Evolutionary conservation across 768 basidiomycete species (phyloP).

Genomic region (Pholiota molesta): DNA sequence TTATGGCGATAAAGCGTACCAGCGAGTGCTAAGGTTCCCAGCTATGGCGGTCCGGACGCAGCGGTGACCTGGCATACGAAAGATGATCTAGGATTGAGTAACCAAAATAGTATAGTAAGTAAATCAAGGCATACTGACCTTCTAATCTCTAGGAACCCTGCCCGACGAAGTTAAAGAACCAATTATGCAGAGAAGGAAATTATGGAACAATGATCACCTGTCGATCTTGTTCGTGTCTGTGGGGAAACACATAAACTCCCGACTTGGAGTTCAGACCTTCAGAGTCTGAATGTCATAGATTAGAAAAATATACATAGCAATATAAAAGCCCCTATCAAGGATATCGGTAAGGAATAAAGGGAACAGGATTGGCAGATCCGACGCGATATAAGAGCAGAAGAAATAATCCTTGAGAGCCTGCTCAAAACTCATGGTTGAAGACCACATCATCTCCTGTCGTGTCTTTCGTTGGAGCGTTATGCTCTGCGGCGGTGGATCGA

Average conservation of each 20-base stretch:
- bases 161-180: neutral
- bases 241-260: neutral
- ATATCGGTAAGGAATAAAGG: neutral
- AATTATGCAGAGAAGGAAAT: no score
- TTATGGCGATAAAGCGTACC: slow-evolving; percentile 6
- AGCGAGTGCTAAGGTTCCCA: neutral
- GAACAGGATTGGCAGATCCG: neutral
- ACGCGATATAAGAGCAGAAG: neutral
- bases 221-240: no score
- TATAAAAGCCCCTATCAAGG: slow-evolving; percentile 18
- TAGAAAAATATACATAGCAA: slow-evolving; percentile 13
- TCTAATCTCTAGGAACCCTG: neutral
- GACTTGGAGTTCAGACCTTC: neutral
- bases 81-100: neutral
- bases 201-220: no score
- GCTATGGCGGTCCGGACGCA: neutral
- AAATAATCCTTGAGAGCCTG: neutral
- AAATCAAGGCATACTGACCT: neutral
- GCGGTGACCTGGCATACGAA: neutral
- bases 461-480: slow-evolving; percentile 17
- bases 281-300: slow-evolving; percentile 7
- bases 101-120: neutral
- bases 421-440: slow-evolving; percentile 63
- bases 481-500: slow-evolving; percentile 15
- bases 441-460: slow-evolving; percentile 48